These are phyloP conservation scores for Canavalia gladiata DNA, from an alignment of 306 rosid species.

Conservation along the genomic window DNA sequence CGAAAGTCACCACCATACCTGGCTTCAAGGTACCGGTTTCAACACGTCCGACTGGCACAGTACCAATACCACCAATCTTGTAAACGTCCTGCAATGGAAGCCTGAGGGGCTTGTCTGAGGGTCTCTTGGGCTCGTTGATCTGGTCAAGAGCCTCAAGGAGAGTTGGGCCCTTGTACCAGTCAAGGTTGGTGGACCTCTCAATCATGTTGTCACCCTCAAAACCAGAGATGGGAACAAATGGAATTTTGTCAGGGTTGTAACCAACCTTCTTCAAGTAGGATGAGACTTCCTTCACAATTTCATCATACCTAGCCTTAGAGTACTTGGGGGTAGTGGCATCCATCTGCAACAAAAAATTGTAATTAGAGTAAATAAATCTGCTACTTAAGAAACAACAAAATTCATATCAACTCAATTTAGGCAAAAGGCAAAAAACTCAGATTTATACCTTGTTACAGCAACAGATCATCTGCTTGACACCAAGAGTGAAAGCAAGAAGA, in stretches of 20 bases:
- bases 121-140: constrained; percentile 55
- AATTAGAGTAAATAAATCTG: neutral
- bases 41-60: constrained; percentile 58
- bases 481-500: constrained; percentile 56
- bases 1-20: constrained; percentile 54
- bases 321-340: constrained; percentile 74
- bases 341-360: constrained; percentile 39
- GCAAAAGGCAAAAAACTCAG: neutral
- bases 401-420: neutral
- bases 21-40: constrained; percentile 55
- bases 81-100: constrained; percentile 59
- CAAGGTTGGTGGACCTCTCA: constrained; percentile 66
- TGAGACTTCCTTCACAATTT: constrained; percentile 60
- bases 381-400: no score
- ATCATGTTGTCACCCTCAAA: constrained; percentile 61
- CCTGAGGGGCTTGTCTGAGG: constrained; percentile 58
- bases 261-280: constrained; percentile 75
- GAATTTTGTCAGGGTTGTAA: constrained; percentile 68
- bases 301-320: constrained; percentile 63
- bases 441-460: constrained; percentile 54
- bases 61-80: constrained; percentile 63
- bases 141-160: constrained; percentile 61
- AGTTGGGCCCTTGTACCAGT: constrained; percentile 65
- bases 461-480: constrained; percentile 59
- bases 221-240: constrained; percentile 69